These are phyloP conservation scores for Blastobotrys malaysiensis DNA, from an alignment of 1,139 yeast genomes.

Conservation along the genomic window DNA sequence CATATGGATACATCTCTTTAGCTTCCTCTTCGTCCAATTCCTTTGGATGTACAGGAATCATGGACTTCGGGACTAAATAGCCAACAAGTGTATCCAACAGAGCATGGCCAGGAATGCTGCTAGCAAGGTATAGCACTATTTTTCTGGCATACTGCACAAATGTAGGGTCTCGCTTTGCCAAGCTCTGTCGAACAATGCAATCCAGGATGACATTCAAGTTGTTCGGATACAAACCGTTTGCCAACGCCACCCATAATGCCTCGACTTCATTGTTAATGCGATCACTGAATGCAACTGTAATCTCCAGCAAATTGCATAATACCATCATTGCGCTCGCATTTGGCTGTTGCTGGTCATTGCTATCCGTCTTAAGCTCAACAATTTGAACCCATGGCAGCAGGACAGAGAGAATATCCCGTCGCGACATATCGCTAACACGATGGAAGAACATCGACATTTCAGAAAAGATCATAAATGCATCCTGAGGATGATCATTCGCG, in stretches of 20 bases:
- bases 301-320: slow-evolving; percentile 72
- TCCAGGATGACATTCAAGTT: slow-evolving; percentile 71
- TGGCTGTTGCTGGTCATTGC: slow-evolving; percentile 41
- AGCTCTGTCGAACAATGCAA: slow-evolving; percentile 61
- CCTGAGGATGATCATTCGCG: slow-evolving; percentile 54
- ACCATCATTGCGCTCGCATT: slow-evolving; percentile 53
- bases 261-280: slow-evolving; percentile 80
- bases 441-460: slow-evolving; percentile 68
- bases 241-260: slow-evolving; percentile 91
- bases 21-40: slow-evolving; percentile 31
- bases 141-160: slow-evolving; percentile 80
- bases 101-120: slow-evolving; percentile 52
- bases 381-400: slow-evolving; percentile 87
- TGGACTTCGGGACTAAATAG: slow-evolving; percentile 73
- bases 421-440: slow-evolving; percentile 50
- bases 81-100: slow-evolving; percentile 61
- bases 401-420: slow-evolving; percentile 75
- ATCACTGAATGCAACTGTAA: slow-evolving; percentile 72
- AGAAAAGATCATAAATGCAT: slow-evolving; percentile 58
- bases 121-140: slow-evolving; percentile 64
- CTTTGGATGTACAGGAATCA: slow-evolving; percentile 66
- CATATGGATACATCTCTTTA: slow-evolving; percentile 52
- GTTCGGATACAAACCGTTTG: slow-evolving; percentile 57
- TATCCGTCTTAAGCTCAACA: slow-evolving; percentile 53
- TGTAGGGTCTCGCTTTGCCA: slow-evolving; percentile 62